Base-by-base conservation (phyloP, 371 early-diverging fungal genomes). In the Mortierella sp. region DNA sequence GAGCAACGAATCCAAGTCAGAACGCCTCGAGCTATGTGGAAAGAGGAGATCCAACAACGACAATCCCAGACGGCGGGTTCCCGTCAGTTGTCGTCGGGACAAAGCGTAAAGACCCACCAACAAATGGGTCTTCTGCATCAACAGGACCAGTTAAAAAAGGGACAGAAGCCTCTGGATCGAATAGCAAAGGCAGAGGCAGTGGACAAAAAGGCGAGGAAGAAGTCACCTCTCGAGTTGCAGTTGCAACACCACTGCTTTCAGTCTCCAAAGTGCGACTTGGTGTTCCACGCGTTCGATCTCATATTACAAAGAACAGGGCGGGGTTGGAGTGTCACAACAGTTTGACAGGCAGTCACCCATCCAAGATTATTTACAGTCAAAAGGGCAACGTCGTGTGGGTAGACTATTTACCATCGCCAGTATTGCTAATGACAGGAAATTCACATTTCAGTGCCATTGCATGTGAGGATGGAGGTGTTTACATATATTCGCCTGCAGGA, bases 391-490 rank as follows among this genome's bases (percentile, higher is more conserved):
- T 83, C 1, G 25, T 89, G 0, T 94, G 94, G 92, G 75, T 73
- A 5, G 91, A 93, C 57, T 88, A 86, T 60, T 57, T 94, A 6
- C 85, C 88, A 2, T 84, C 85, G 53, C 72, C 86, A 6, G 89
- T 90, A 6, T 59, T 92, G 16, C 74, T 87, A 18, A 82, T 93
- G 70, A 80, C 87, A 1, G 93, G 92, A n/a, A 87, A 88, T 55
- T 69, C 77, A 0, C 55, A 68, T 1, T 94, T 89, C 67, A 83
- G 84, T 64, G 90, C 89, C 0, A 85, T 87, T 2, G 83, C 90
- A 0, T 92, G 92, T 66, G 89, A 90, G 57, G 92, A 94, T 74
- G 91, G 89, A n/a, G 85, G 86, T 0, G 52, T 95, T 29, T 84
- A 89, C 67, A 74, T 92, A 0, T 94, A 91, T 71, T 89, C 92